Evolutionary conservation across 2,329 filamentous ascomycete species (phyloP), one percentile per base, ranked within the genome.

Genomic region (Curvularia lunata): DNA sequence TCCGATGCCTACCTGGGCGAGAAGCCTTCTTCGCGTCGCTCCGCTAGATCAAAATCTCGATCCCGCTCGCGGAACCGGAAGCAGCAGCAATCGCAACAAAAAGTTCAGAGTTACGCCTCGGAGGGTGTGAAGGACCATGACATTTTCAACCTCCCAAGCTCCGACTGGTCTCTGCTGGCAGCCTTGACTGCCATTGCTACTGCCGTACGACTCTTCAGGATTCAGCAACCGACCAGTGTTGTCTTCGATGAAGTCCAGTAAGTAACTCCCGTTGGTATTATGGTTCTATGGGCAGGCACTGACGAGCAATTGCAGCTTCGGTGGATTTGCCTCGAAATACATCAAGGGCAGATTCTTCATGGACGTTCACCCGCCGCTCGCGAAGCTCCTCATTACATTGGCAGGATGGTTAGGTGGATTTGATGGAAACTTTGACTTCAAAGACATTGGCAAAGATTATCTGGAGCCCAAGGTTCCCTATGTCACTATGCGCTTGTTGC

Each of bases 301-400:
- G 50, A 75, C 61, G 23, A 13, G 42, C 41, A 16, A 47, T 37
- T 23, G 27, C 72, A 97, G 92, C 80, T 99, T 99, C 78, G 95
- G 95, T 77, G 95, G 95, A 48, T 99, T 99, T 76, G 95, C 95
- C 65, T 92, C 91, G 70, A 99, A 99, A 80, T 99, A 99, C 79
- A 98, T 99, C 85, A 98, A 99, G 84, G 95, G 95, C 73, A 90
- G 85, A 77, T 99, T 99, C 85, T 99, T 99, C 79, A 99, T 99
- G 95, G 95, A 99, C 76, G 95, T 99, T n/a, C 95, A 99, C 76
- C 95, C 95, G 30, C 95, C 95, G 45, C 85, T 99, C 59, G 95
- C 95, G 66, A 99, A 99, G 83, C 87, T 99, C 75, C 88, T 99
- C 67, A 94, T 99, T 72, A 96, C 95, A 51, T 86, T 99, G 59